phyloP scores from a whole-genome alignment of 148 eudicot species.

The Rhododendron mucronatum region DNA sequence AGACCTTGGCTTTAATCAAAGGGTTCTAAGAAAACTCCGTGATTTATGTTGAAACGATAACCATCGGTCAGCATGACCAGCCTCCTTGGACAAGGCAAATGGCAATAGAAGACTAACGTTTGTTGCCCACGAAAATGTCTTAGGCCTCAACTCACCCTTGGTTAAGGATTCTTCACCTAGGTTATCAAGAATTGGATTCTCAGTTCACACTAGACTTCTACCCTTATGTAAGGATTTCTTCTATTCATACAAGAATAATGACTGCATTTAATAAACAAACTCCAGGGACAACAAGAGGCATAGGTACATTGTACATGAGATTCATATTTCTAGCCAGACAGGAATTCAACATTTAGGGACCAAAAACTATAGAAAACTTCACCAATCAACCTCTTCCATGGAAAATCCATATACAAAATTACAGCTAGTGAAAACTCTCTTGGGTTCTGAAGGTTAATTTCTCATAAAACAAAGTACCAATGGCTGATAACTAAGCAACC shows the following conservation, averaged over 20 bases:
- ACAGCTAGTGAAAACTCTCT: background rate
- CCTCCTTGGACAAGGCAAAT: background rate
- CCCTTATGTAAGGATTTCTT: background rate
- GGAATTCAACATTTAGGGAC: background rate
- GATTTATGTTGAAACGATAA: background rate
- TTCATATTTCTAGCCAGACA: background rate
- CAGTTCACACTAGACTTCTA: background rate
- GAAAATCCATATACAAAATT: background rate
- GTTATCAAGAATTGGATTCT: background rate
- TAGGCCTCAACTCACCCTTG: background rate
- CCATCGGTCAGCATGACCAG: background rate
- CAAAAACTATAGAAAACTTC: background rate
- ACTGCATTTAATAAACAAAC: background rate
- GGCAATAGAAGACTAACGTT: background rate
- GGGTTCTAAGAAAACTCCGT: background rate
- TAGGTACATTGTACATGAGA: background rate
- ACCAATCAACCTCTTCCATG: background rate
- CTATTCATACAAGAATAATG: background rate
- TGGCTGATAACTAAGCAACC: background rate
- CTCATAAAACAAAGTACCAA: background rate
- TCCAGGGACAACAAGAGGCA: background rate
- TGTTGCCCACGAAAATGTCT: background rate
- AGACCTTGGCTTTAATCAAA: background rate
- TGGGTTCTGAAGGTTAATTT: background rate
- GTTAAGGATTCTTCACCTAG: background rate